These are phyloP conservation scores for Pseudogymnoascus sp. DNA, from an alignment of 2,329 filamentous ascomycete genomes.

Conservation along the genomic window DNA sequence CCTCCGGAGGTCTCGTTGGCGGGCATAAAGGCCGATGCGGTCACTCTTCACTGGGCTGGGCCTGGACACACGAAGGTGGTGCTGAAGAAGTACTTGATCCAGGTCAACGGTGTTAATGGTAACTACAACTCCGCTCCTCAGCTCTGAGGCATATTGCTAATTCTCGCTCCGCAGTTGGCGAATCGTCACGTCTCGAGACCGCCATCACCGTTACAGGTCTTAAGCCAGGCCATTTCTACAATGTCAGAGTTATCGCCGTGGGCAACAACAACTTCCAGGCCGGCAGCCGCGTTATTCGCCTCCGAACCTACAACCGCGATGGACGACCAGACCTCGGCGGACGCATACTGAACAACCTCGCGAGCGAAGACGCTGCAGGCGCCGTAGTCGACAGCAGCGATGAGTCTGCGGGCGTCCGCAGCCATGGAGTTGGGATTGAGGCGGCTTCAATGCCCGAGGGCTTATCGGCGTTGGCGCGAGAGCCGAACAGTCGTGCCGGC, in stretches of 20 bases:
- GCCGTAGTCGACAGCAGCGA: constrained; percentile 37
- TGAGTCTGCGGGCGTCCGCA: constrained; percentile 31
- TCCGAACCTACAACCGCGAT: constrained; percentile 65
- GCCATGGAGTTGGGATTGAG: constrained; percentile 49
- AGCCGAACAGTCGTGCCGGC: constrained; percentile 47
- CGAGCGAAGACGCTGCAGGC: constrained; percentile 40
- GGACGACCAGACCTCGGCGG: constrained; percentile 52
- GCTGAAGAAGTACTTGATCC: constrained; percentile 72
- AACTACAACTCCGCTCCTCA: constrained; percentile 26
- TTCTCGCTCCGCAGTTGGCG: constrained; percentile 54
- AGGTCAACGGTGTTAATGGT: constrained; percentile 91
- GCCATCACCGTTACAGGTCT: constrained; percentile 88
- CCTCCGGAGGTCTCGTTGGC: constrained; percentile 84
- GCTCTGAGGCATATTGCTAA: constrained; percentile 13
- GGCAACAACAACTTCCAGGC: constrained; percentile 90
- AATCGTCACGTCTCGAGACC: constrained; percentile 70
- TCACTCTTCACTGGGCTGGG: constrained; percentile 84
- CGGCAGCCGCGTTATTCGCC: constrained; percentile 72
- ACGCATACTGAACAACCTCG: constrained; percentile 47
- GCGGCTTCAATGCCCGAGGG: constrained; percentile 53
- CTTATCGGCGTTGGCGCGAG: constrained; percentile 53
- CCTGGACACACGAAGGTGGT: constrained; percentile 58
- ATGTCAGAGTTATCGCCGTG: constrained; percentile 84
- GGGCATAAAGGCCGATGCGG: constrained; percentile 77
- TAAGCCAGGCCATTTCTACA: constrained; percentile 81